phyloP scores from a whole-genome alignment of 495 filamentous ascomycete species.

The Aspergillus bertholletiae region DNA sequence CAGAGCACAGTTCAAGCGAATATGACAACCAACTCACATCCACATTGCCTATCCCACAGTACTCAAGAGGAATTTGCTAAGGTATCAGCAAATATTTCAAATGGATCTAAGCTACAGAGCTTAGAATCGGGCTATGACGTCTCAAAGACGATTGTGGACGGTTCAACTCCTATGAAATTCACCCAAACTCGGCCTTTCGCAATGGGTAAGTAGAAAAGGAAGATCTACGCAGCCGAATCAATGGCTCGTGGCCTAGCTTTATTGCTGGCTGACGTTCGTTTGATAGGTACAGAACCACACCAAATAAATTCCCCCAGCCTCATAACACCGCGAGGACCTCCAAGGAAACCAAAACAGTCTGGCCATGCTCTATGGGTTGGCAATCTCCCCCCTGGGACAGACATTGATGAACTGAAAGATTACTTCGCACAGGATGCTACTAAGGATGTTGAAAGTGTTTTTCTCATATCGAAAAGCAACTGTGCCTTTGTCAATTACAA shows the following conservation, averaged over 20 bases:
- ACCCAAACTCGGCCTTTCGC: conserved; percentile 7
- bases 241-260: background rate
- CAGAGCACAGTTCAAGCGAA: conserved; percentile 9
- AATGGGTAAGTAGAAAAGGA: conserved; percentile 23
- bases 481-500: conserved; percentile 98
- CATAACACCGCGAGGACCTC: conserved; percentile 74
- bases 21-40: conserved; percentile 8
- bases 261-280: conserved; percentile 4
- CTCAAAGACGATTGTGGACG: conserved; percentile 43
- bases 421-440: conserved; percentile 83
- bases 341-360: conserved; percentile 87
- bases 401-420: conserved; percentile 77
- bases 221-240: background rate
- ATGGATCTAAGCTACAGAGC: conserved; percentile 18
- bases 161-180: conserved; percentile 33
- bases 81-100: conserved; percentile 6
- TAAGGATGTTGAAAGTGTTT: conserved; percentile 80
- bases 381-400: conserved; percentile 81
- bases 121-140: conserved; percentile 30
- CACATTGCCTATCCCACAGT: conserved; percentile 4
- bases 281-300: conserved; percentile 16
- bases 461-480: conserved; percentile 95
- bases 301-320: conserved; percentile 19
- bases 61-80: background rate
- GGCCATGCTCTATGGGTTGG: conserved; percentile 97